phyloP scores from a whole-genome alignment of 2,329 filamentous ascomycete genomes.

The Fusarium tupiense region DNA sequence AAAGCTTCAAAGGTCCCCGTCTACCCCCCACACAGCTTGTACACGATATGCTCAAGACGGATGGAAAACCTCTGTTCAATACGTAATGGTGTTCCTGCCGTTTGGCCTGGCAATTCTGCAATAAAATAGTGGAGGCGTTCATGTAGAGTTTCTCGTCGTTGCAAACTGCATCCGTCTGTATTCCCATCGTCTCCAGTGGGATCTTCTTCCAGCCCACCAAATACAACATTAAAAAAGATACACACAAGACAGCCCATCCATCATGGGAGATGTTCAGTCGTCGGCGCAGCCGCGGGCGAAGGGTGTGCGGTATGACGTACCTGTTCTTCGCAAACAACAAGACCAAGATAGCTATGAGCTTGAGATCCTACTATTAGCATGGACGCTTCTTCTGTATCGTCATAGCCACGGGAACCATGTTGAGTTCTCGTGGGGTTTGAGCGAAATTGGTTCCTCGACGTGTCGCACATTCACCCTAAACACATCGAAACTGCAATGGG shows the following conservation, averaged over 20 bases:
- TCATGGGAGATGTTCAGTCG: conserved; percentile 27
- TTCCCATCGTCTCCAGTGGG: conserved; percentile 4
- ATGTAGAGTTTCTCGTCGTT: conserved; percentile 25
- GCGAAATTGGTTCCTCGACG: conserved; percentile 18
- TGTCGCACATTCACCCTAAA: conserved; percentile 35
- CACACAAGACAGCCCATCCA: background rate
- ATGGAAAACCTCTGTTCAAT: conserved; percentile 11
- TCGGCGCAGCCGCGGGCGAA: conserved; percentile 14
- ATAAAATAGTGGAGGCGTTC: conserved; percentile 34
- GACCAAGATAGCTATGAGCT: conserved; percentile 20
- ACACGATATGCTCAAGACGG: background rate
- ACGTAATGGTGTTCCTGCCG: conserved; percentile 39
- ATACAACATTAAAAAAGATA: background rate
- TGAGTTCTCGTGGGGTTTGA: conserved; percentile 37
- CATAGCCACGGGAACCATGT: conserved; percentile 38
- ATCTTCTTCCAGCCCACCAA: background rate
- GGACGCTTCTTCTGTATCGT: conserved; percentile 39
- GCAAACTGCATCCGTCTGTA: conserved; percentile 11
- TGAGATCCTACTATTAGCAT: conserved; percentile 35
- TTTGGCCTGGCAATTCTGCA: background rate
- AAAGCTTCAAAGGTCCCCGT: conserved; percentile 2
- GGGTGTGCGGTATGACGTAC: conserved; percentile 34
- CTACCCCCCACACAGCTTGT: conserved; percentile 22
- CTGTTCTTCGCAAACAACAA: conserved; percentile 21
- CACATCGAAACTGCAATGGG: conserved; percentile 37